Evolutionary conservation across 768 basidiomycete genomes (phyloP), one percentile per base, ranked within the genome.

Genomic region (Trametes coccinea): DNA sequence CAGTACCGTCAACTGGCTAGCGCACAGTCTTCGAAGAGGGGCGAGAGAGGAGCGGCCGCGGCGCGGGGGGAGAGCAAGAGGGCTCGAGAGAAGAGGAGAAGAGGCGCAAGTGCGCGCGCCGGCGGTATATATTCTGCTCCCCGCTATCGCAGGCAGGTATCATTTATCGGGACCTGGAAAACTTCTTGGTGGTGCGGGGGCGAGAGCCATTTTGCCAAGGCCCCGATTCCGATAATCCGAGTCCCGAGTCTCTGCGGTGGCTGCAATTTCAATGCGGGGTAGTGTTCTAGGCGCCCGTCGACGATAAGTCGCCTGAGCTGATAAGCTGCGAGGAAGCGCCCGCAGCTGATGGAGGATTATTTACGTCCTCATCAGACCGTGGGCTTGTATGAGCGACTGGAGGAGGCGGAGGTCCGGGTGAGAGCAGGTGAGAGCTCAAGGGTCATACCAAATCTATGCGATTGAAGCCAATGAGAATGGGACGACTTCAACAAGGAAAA

Each of bases 271-370:
- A 31, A 29, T 50, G 56, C 39, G 48, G 49, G 40, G 33, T 11
- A 50, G 34, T 6, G 27, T 22, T 43, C 27, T 11, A 40, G 48
- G 44, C 60, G 60, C 60, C 49, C 50, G 33, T 31, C 30, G 4
- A 17, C 33, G 60, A 62, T 62, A 62, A 62, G 61, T 56, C 55
- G 50, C 14, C 17, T 41, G 44, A n/a, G 50, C 49, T 55, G 60
- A 61, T 61, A 61, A 54, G 59, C 53, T 53, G 43, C 22, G 53
- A n/a, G n/a, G 4, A 50, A 30, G 53, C 57, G 57, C 57, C 43
- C 9, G 34, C 4, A 17, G 29, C 27, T 6, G 41, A 13, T 16
- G 13, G 55, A 4, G 4, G 13, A 2, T 14, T 34, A 37, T 51
- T 51, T 51, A 11, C 34, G 34, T 37, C 11, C 6, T 37, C 6